Evolutionary conservation across 306 rosid genomes (phyloP).

Genomic region (Erythrophleum fordii): DNA sequence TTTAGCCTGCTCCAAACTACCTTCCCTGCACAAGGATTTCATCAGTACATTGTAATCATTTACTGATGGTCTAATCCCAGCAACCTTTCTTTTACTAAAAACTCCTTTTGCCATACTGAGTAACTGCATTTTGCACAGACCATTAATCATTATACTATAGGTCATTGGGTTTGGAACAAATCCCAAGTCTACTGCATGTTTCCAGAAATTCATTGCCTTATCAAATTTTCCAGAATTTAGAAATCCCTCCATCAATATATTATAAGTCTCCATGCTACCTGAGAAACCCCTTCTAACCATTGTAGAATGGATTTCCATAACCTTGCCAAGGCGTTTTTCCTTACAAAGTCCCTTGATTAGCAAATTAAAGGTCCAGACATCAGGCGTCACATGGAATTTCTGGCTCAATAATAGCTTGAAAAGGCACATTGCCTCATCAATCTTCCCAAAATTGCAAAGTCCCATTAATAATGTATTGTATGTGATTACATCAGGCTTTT

Average conservation of each 20-base stretch:
- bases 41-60: constrained; percentile 65
- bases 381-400: constrained; percentile 53
- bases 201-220: constrained; percentile 64
- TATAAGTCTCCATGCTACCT: constrained; percentile 60
- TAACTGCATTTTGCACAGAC: constrained; percentile 80
- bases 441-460: constrained; percentile 56
- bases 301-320: constrained; percentile 50
- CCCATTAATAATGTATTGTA: constrained; percentile 72
- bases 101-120: constrained; percentile 77
- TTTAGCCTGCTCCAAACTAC: constrained; percentile 78
- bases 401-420: constrained; percentile 54
- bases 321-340: constrained; percentile 55
- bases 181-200: constrained; percentile 56
- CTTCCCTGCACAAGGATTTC: constrained; percentile 70
- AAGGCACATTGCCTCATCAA: constrained; percentile 69
- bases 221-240: constrained; percentile 50
- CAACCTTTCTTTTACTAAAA: constrained; percentile 56
- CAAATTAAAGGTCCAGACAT: constrained; percentile 56
- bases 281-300: constrained; percentile 64
- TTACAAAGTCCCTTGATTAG: constrained; percentile 71
- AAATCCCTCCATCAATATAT: constrained; percentile 65
- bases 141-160: constrained; percentile 66
- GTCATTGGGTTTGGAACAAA: constrained; percentile 60
- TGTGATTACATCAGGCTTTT: constrained; percentile 71
- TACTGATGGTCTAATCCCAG: constrained; percentile 61